phyloP scores from a whole-genome alignment of 306 rosid species.

The Cicer bijugum region DNA sequence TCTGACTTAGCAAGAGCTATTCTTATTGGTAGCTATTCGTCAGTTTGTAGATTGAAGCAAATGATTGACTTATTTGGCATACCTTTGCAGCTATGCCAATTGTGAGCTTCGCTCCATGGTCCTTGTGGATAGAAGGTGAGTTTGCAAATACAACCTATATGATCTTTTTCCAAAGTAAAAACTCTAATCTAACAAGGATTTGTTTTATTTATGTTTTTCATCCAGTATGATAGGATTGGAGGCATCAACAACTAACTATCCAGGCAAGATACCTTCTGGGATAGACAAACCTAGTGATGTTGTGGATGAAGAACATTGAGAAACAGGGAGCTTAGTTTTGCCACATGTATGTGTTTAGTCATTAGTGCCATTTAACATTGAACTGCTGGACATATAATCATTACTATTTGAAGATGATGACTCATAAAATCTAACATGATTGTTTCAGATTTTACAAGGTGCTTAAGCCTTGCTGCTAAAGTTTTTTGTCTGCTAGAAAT shows the following conservation, averaged over 20 bases:
- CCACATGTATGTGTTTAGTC: constrained; percentile 27
- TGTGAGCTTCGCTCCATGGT: constrained; percentile 60
- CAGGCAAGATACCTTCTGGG: constrained; percentile 70
- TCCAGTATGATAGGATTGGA: constrained; percentile 70
- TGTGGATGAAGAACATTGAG: constrained; percentile 43
- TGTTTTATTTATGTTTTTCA: constrained; percentile 38
- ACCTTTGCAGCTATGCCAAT: constrained; percentile 51
- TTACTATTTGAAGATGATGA: constrained; percentile 37
- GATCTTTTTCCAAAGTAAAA: neutral
- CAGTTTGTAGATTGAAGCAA: constrained; percentile 18
- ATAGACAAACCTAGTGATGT: constrained; percentile 61
- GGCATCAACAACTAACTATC: constrained; percentile 61
- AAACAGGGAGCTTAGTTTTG: constrained; percentile 41
- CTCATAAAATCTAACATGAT: constrained; percentile 33
- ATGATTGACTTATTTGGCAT: constrained; percentile 33
- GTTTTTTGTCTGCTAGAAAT: constrained; percentile 24
- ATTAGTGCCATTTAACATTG: constrained; percentile 17
- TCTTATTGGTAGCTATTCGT: constrained; percentile 21
- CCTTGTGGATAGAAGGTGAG: constrained; percentile 54
- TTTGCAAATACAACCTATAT: constrained; percentile 26
- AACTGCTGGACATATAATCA: constrained; percentile 23
- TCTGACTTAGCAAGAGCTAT: constrained; percentile 6
- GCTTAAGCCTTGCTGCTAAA: constrained; percentile 23
- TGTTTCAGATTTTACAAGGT: constrained; percentile 34
- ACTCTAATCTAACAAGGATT: neutral